A percentile compares a stretch with the other conserved stretches of the same genome.
phyloP scores from a whole-genome alignment of 202 grass and related monocot species.

The Carex sylvatica region DNA sequence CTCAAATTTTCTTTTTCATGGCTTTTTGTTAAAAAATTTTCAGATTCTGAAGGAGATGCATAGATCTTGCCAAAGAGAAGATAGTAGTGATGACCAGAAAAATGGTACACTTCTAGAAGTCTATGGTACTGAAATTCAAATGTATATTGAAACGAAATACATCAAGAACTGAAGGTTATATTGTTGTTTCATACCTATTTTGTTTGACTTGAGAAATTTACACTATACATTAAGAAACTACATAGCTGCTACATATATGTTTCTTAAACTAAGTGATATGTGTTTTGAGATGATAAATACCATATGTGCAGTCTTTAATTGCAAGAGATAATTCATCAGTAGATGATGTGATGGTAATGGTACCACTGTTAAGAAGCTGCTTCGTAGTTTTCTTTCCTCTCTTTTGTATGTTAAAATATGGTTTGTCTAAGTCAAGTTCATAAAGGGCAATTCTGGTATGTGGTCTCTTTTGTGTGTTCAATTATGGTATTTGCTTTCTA shows the following conservation, averaged over 20 bases:
- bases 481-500: too few species aligned
- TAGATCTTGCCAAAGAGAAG: conserved; percentile 95
- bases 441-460: too few species aligned
- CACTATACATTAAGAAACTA: background rate
- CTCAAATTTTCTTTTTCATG: background rate
- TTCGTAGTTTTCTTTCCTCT: too few species aligned
- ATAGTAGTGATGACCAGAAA: conserved; percentile 98
- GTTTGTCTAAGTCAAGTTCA: too few species aligned
- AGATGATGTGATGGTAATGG: background rate
- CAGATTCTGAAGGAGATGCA: conserved; percentile 97
- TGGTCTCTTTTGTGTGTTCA: too few species aligned
- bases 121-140: conserved; percentile 99
- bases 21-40: conserved; percentile 25
- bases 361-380: too few species aligned
- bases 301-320: background rate
- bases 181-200: background rate
- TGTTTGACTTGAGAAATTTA: background rate
- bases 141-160: conserved; percentile 99
- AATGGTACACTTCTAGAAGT: conserved; percentile 99
- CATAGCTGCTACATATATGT: background rate
- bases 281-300: conserved; percentile 13
- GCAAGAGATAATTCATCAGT: too few species aligned
- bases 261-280: background rate
- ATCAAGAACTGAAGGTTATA: conserved; percentile 91
- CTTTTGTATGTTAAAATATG: too few species aligned